These are phyloP conservation scores for Epichloe brachyelytri DNA, from an alignment of 2,329 filamentous ascomycete species.

Conservation along the genomic window DNA sequence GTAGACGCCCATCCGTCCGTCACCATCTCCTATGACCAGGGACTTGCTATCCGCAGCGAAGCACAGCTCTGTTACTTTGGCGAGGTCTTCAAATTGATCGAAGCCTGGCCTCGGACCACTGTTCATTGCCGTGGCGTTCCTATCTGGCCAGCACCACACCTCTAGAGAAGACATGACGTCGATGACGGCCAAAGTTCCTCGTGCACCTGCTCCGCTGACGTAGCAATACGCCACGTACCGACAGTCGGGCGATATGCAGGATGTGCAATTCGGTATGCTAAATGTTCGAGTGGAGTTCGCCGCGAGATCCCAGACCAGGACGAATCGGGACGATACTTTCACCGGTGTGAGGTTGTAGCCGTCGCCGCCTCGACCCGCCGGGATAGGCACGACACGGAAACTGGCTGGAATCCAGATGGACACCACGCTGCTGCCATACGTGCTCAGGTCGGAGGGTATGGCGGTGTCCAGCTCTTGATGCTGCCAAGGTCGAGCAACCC, in stretches of 20 bases:
- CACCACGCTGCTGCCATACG: constrained; percentile 25
- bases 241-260: constrained; percentile 28
- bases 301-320: constrained; percentile 28
- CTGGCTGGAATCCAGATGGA: constrained; percentile 29
- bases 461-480: constrained; percentile 27
- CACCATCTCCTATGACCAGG: constrained; percentile 21
- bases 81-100: constrained; percentile 21
- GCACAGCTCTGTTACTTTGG: constrained; percentile 22
- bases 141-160: constrained; percentile 26
- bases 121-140: constrained; percentile 13
- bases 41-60: constrained; percentile 25
- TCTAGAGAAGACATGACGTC: constrained; percentile 23
- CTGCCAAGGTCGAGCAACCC: constrained; percentile 23
- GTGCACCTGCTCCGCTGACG: constrained; percentile 18
- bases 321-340: constrained; percentile 19
- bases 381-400: constrained; percentile 20
- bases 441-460: constrained; percentile 22
- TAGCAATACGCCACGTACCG: constrained; percentile 28
- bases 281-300: constrained; percentile 24
- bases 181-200: constrained; percentile 23
- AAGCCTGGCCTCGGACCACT: constrained; percentile 14
- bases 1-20: constrained; percentile 24
- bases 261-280: constrained; percentile 25
- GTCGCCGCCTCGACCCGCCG: constrained; percentile 11
- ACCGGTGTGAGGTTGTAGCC: constrained; percentile 23